Evolutionary conservation across 768 basidiomycete genomes (phyloP).

Genomic region (Daedalea quercina): DNA sequence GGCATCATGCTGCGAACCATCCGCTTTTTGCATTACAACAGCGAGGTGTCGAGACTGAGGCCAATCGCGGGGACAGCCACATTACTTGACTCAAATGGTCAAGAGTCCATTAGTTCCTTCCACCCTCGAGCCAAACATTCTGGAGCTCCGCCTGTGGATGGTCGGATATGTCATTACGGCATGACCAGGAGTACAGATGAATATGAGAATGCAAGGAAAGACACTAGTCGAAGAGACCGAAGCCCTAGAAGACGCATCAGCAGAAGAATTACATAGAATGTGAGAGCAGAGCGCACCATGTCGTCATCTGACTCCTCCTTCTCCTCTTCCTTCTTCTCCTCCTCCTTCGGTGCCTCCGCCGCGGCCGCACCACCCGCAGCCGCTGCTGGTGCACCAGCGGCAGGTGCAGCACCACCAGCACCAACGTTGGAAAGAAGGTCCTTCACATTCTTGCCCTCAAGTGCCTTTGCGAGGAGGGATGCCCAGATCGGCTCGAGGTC

Average conservation of each 20-base stretch:
- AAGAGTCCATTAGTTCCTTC: no score
- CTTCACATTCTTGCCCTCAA: constrained; percentile 97
- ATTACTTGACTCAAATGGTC: no score
- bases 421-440: constrained; percentile 94
- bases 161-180: not conserved
- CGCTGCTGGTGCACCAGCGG: constrained; percentile 43
- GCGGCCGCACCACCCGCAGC: constrained; percentile 55
- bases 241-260: constrained; percentile 54
- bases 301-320: constrained; percentile 89
- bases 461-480: constrained; percentile 90
- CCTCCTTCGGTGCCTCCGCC: constrained; percentile 71
- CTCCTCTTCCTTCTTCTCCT: constrained; percentile 84
- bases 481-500: constrained; percentile 98
- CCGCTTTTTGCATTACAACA: no score
- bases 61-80: no score
- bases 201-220: constrained; percentile 2
- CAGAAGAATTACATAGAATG: not conserved
- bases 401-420: constrained; percentile 77
- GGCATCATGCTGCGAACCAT: no score
- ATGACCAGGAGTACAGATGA: constrained; percentile 8
- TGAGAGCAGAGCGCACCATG: constrained; percentile 48
- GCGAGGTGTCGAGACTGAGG: no score
- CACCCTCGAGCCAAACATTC: not conserved
- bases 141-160: not conserved
- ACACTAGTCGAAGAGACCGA: constrained; percentile 87